Base-by-base conservation (phyloP, 495 filamentous ascomycete genomes). In the Talaromyces nanjingensis region DNA sequence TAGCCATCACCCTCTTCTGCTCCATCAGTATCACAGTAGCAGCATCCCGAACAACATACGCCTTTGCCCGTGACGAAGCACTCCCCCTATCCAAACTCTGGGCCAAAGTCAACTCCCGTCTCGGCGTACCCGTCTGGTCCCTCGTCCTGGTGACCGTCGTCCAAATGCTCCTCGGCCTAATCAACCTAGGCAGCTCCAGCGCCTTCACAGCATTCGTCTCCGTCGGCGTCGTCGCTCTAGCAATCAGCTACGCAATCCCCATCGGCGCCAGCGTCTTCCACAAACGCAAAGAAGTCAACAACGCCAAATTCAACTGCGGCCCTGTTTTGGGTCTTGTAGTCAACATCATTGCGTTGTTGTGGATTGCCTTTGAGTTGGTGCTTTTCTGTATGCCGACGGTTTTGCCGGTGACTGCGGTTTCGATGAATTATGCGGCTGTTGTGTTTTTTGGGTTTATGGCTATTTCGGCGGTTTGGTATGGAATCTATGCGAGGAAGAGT, bases 201-300 rank as follows among this genome's bases (percentile, higher is more conserved):
- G 86, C 85, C 6, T 86, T 88, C 72, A 87, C 83, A 56, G 85
- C 84, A 11, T 88, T 89, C 66, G 84, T 82, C 18, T 85, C 84
- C 8, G 83, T 87, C 2, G 86, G 84, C 12, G 84, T 87, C 55
- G 86, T 88, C 39, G 80, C 76, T 9, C 72, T 88, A 57, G 84
- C 84, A 0, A 72, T 81, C 29, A 79, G 82, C 22, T 89, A 89
- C 65, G 83, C 77, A 4, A 76, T 79, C 3, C 86, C 86, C 1
- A 88, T 88, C 60, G 71, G 75, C 11, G 70, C 86, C 37, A 86
- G 80, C 59, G 74, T 87, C 64, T 67, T 83, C 18, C 74, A 80
- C 64, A 73, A 78, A 3, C 80, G 85, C 8, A 60, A 66, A 4
- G 80, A 84, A 33, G 81, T 89, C 25, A 73, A 74, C 31, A 72